A percentile compares a stretch with the other conserved stretches of the same genome.
These are phyloP conservation scores for Astrothelium macrocarpum DNA, from an alignment of 495 filamentous ascomycete genomes.

Conservation along the genomic window DNA sequence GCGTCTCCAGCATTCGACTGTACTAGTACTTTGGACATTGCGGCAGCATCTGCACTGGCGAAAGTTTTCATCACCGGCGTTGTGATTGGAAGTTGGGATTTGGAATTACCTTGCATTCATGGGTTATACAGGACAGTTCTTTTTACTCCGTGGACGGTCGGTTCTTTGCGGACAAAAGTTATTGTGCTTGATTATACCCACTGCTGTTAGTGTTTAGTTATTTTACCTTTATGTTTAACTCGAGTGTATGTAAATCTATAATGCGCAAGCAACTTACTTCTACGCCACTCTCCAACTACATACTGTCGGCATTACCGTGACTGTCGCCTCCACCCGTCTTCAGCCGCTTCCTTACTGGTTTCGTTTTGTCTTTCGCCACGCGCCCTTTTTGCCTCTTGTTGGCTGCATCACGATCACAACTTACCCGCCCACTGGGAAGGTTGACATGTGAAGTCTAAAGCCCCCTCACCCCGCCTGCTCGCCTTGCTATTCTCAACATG, in stretches of 20 bases:
- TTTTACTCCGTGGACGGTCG: background rate
- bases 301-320: background rate
- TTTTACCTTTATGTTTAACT: background rate
- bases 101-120: background rate
- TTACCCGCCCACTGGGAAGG: background rate
- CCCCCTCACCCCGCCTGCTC: background rate
- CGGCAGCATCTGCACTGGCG: background rate
- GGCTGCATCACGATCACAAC: background rate
- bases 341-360: background rate
- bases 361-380: background rate
- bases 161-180: background rate
- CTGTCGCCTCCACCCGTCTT: background rate
- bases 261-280: background rate
- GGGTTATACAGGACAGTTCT: background rate
- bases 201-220: background rate
- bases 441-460: background rate
- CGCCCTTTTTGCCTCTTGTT: background rate
- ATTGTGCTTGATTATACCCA: conserved; percentile 3
- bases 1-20: background rate
- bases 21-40: background rate
- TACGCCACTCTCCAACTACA: background rate
- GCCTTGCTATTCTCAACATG: background rate
- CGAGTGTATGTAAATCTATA: background rate
- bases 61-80: background rate
- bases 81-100: background rate